These are phyloP conservation scores for Clarireedia monteithiana DNA, from an alignment of 2,329 filamentous ascomycete genomes.

Conservation along the genomic window DNA sequence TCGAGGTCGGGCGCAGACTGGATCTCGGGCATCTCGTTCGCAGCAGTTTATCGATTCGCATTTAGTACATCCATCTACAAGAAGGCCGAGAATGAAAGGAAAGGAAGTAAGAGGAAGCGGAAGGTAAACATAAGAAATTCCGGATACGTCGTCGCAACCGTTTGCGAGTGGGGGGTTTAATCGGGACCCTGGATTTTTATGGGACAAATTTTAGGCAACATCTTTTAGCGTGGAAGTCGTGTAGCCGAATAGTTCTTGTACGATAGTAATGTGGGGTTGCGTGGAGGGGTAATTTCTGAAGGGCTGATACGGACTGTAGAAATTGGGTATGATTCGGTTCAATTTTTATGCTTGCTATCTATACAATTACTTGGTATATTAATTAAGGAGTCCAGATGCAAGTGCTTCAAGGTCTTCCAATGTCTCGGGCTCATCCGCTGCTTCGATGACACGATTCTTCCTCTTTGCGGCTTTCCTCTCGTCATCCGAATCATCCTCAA, in stretches of 20 bases:
- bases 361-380: neutral
- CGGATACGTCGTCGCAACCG: neutral
- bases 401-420: slow-evolving; percentile 72
- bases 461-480: slow-evolving; percentile 37
- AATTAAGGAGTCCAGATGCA: slow-evolving; percentile 62
- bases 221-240: no score
- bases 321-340: slow-evolving; percentile 4
- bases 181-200: neutral
- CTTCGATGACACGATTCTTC: slow-evolving; percentile 49
- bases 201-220: no score
- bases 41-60: neutral
- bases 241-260: neutral
- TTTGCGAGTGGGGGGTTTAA: neutral
- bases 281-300: slow-evolving; percentile 6
- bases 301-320: neutral
- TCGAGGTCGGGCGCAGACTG: neutral
- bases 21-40: neutral
- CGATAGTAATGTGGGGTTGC: neutral
- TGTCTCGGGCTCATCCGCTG: slow-evolving; percentile 64
- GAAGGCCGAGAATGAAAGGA: neutral
- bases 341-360: neutral
- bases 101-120: neutral
- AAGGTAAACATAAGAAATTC: neutral
- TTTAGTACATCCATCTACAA: neutral
- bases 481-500: slow-evolving; percentile 56